Evolutionary conservation across 2,329 filamentous ascomycete species (phyloP).

Genomic region (Cladosporium sp.): DNA sequence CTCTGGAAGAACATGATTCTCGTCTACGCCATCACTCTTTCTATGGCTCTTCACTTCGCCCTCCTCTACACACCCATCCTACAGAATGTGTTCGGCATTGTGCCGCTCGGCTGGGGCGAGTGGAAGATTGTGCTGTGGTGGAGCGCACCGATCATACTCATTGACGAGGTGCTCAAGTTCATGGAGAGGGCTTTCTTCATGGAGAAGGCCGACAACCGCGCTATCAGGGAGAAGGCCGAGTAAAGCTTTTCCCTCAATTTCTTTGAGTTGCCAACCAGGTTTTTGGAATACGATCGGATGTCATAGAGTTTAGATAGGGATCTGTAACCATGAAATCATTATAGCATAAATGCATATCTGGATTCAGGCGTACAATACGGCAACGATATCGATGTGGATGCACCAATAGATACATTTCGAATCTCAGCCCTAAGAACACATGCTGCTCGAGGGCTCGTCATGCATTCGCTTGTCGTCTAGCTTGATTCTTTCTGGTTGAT

Average conservation of each 20-base stretch:
- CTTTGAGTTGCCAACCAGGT: neutral
- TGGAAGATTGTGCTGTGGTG: constrained; percentile 90
- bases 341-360: neutral
- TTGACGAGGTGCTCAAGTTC: constrained; percentile 82
- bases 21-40: constrained; percentile 88
- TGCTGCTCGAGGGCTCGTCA: neutral
- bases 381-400: neutral
- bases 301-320: constrained; percentile 3
- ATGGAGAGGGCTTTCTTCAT: constrained; percentile 57
- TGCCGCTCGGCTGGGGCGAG: constrained; percentile 80
- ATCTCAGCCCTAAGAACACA: neutral
- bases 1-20: constrained; percentile 99
- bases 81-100: constrained; percentile 84
- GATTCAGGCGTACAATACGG: too few species aligned
- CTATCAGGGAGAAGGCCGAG: constrained; percentile 2
- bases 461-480: neutral
- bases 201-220: constrained; percentile 28
- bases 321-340: neutral
- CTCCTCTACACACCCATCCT: constrained; percentile 90
- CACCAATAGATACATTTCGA: neutral
- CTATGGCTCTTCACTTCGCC: constrained; percentile 92
- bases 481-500: neutral
- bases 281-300: neutral
- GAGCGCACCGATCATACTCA: constrained; percentile 89
- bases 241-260: neutral